These are phyloP conservation scores for Geranium rotundifolium DNA, from an alignment of 345 rosid genomes.

Conservation along the genomic window DNA sequence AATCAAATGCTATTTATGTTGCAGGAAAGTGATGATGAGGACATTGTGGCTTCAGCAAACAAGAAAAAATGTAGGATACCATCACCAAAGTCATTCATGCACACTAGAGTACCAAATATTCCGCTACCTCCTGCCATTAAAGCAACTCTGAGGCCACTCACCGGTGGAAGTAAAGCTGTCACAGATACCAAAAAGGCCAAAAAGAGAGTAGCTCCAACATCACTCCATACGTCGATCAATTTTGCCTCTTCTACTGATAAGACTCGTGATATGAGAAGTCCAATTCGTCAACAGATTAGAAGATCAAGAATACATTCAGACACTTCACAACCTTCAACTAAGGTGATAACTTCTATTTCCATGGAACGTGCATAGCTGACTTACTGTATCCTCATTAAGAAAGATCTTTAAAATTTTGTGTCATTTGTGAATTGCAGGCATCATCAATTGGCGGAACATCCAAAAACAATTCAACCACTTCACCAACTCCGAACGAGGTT, in stretches of 20 bases:
- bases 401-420: no score
- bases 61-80: constrained; percentile 30
- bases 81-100: constrained; percentile 18
- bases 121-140: constrained; percentile 20
- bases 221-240: constrained; percentile 38
- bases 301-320: constrained; percentile 1
- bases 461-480: not conserved
- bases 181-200: constrained; percentile 15
- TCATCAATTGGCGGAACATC: not conserved
- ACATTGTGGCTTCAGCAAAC: constrained; percentile 17
- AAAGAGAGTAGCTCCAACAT: constrained; percentile 28
- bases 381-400: no score
- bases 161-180: not conserved
- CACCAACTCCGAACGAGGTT: not conserved
- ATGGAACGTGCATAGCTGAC: no score
- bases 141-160: constrained; percentile 15
- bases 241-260: constrained; percentile 21
- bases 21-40: constrained; percentile 26
- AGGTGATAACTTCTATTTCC: constrained; percentile 25
- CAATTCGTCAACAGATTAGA: constrained; percentile 3
- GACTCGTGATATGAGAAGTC: constrained; percentile 15
- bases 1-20: constrained; percentile 3
- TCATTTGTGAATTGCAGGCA: not conserved
- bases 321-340: constrained; percentile 28
- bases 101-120: constrained; percentile 17